phyloP scores from a whole-genome alignment of 768 basidiomycete genomes.

The Sporobolomyces phaffii region DNA sequence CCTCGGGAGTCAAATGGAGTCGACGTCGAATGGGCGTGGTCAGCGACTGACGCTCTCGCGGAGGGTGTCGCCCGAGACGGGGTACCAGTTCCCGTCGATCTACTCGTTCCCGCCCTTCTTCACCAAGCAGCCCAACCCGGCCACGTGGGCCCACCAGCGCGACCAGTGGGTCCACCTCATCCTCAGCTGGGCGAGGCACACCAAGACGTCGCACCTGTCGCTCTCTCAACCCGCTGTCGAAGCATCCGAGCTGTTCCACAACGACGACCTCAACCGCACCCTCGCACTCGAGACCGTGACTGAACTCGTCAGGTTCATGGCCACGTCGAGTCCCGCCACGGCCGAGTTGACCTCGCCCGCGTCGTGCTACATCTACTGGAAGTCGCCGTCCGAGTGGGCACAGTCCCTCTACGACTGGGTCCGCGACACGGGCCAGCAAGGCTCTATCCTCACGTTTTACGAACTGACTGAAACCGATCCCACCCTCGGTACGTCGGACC shows the following conservation, averaged over 20 bases:
- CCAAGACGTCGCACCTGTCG: constrained; percentile 45
- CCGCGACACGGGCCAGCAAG: constrained; percentile 46
- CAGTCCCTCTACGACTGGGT: constrained; percentile 49
- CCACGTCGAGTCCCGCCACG: background rate
- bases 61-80: constrained; percentile 27
- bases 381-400: constrained; percentile 50
- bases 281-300: background rate
- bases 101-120: constrained; percentile 51
- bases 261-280: constrained; percentile 45
- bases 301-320: constrained; percentile 6
- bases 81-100: constrained; percentile 47
- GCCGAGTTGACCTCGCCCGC: constrained; percentile 25
- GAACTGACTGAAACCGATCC: constrained; percentile 49
- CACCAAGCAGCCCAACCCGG: constrained; percentile 49
- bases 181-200: constrained; percentile 44
- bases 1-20: too few relatives aligned
- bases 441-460: constrained; percentile 50
- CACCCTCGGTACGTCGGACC: constrained; percentile 42
- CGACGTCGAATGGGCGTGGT: background rate
- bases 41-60: background rate
- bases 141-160: constrained; percentile 47
- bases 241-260: constrained; percentile 43
- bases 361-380: constrained; percentile 46
- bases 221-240: constrained; percentile 37
- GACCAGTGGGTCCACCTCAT: constrained; percentile 47